Percentiles rank a stretch among this genome's conserved stretches.
Conservation (phyloP, 495 filamentous ascomycete genomes). For the Talaromyces thailandensis region DNA sequence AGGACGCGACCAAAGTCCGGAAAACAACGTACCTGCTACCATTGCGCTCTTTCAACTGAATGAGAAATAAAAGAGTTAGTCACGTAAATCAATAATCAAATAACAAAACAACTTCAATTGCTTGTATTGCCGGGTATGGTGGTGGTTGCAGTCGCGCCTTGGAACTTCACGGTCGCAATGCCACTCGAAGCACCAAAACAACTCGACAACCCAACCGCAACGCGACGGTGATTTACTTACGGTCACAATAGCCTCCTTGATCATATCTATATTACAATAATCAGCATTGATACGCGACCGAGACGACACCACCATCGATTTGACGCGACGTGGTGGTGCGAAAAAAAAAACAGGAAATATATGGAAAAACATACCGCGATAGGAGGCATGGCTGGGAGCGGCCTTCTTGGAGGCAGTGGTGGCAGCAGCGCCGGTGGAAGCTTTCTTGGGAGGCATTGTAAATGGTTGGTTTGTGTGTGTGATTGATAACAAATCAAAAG, state of each 20-base stretch:
- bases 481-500: constrained; percentile 8
- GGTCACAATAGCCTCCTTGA: constrained; percentile 59
- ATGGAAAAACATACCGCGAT: constrained; percentile 44
- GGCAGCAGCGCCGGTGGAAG: constrained; percentile 24
- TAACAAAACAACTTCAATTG: not conserved
- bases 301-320: constrained; percentile 12
- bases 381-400: constrained; percentile 44
- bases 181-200: constrained; percentile 6
- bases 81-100: constrained; percentile 8
- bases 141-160: constrained; percentile 8
- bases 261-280: constrained; percentile 50
- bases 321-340: constrained; percentile 32
- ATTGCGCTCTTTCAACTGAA: constrained; percentile 57
- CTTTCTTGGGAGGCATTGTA: constrained; percentile 48
- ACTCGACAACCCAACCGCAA: constrained; percentile 18
- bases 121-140: constrained; percentile 4
- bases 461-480: constrained; percentile 7
- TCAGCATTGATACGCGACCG: constrained; percentile 42
- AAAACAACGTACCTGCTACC: constrained; percentile 47
- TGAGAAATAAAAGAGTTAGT: constrained; percentile 23
- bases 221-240: constrained; percentile 45
- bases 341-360: constrained; percentile 29
- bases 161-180: constrained; percentile 7
- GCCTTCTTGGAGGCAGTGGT: constrained; percentile 31
- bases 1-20: constrained; percentile 3